A percentile compares a stretch with the other conserved stretches of the same genome.
Conservation (phyloP, 73 alveolate genomes). For the Paramecium primaurelia region DNA sequence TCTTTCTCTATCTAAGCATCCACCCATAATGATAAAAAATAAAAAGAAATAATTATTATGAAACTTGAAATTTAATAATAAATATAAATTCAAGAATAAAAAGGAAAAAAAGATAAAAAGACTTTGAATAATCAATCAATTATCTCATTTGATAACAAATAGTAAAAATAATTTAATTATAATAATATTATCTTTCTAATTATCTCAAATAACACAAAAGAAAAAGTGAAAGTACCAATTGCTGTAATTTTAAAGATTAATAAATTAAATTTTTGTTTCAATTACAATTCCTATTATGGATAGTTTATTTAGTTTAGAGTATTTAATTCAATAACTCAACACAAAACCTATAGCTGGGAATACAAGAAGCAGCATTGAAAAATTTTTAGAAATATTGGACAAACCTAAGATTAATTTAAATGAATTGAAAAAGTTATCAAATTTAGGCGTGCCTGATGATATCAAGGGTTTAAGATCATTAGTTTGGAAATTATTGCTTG, state of each 20-base stretch:
- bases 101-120: not conserved
- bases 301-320: not conserved
- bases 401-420: not conserved
- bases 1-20: not conserved
- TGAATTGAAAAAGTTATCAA: not conserved
- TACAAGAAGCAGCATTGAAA: not conserved
- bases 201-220: no score
- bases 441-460: constrained; percentile 89
- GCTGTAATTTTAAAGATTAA: not conserved
- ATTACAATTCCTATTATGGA: not conserved
- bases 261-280: not conserved
- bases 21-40: not conserved
- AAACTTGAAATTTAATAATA: not conserved
- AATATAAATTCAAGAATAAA: not conserved
- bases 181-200: no score
- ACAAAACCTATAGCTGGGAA: not conserved
- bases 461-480: constrained; percentile 80
- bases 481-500: constrained; percentile 92
- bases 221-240: not conserved
- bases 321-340: not conserved
- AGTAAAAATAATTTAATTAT: no score
- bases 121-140: not conserved
- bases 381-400: not conserved
- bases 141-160: no score
- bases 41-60: not conserved